Base-by-base conservation (phyloP, 169 alveolate genomes). In the Plasmodium reichenowi region DNA sequence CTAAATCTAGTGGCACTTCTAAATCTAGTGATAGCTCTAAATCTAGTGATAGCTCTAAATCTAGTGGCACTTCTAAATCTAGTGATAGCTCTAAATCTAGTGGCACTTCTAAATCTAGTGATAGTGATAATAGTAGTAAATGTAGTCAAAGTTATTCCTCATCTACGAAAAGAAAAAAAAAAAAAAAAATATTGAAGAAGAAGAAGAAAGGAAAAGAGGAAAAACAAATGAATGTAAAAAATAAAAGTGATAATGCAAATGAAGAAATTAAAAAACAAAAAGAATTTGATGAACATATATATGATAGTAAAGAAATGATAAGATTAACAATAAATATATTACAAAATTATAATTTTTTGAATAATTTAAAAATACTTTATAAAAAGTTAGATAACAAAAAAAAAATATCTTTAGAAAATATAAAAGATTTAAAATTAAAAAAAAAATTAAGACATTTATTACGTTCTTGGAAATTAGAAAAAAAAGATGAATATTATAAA, bases 381-480 rank as follows among this genome's bases (percentile, higher is more conserved):
- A 22, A 86, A 71, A 86, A 86, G 66, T 60, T 86, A 60, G 92
- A 86, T 38, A 86, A 86, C 47, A 86, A 86, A 64, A 86, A 86
- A 86, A 86, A 86, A 72, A 71, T 86, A n/a, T 86, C 92, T 12
- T 74, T 86, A 59, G 92, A 86, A 86, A 86, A 29, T 47, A 59
- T 90, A 45, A 50, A 80, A 17, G 95, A 94, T 70, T 68, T 74
- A 56, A 91, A 91, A 58, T 63, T 94, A 87, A 92, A 92, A 50
- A 94, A 94, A 89, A 94, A 94, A 87, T 70, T 94, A 59, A 89
- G 96, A 22, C 96, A 94, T 72, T 74, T 94, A 62, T 89, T 92
- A 45, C 73, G 93, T 22, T 95, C 96, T 22, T 88, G 94, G 73
- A 93, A 91, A 26, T 78, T 94, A 26, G 91, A 73, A 54, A 88